phyloP scores from a whole-genome alignment of 345 rosid species.

The Salix purpurea region DNA sequence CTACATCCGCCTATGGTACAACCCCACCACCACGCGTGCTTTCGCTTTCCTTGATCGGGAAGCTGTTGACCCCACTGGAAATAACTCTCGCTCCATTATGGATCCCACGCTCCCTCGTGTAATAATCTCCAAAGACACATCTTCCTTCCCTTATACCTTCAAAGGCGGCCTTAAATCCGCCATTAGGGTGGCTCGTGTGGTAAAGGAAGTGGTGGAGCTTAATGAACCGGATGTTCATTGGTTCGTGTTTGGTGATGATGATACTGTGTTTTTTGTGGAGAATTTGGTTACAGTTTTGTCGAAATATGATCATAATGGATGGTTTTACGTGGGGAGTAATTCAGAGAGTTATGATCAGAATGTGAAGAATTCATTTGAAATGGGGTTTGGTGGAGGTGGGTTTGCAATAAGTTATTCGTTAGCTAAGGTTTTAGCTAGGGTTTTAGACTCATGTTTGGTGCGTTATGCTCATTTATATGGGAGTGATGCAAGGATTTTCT shows the following conservation, averaged over 20 bases:
- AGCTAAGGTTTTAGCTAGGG: conserved; percentile 53
- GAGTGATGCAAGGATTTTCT: conserved; percentile 74
- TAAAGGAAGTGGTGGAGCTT: conserved; percentile 69
- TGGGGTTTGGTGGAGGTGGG: conserved; percentile 96
- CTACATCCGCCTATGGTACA: conserved; percentile 73
- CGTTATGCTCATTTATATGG: conserved; percentile 81
- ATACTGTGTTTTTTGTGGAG: conserved; percentile 80
- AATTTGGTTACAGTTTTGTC: conserved; percentile 66
- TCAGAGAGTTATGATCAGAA: conserved; percentile 86
- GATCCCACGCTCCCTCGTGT: conserved; percentile 55
- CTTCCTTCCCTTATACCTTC: conserved; percentile 66
- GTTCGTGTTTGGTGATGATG: conserved; percentile 95
- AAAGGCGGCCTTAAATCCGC: conserved; percentile 75
- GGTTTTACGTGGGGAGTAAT: conserved; percentile 76
- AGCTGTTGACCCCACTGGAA: conserved; percentile 2
- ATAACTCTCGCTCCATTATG: background rate
- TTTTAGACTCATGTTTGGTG: conserved; percentile 72
- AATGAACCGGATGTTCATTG: conserved; percentile 60
- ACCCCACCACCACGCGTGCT: conserved; percentile 60
- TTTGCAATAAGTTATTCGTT: conserved; percentile 70
- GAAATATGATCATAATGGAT: conserved; percentile 64
- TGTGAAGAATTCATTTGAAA: conserved; percentile 65
- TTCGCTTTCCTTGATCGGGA: conserved; percentile 59
- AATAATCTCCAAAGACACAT: conserved; percentile 52
- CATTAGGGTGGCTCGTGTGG: conserved; percentile 76